Conservation (phyloP, 805 yeast genomes). For the Ogataea trehaloabstinens region DNA sequence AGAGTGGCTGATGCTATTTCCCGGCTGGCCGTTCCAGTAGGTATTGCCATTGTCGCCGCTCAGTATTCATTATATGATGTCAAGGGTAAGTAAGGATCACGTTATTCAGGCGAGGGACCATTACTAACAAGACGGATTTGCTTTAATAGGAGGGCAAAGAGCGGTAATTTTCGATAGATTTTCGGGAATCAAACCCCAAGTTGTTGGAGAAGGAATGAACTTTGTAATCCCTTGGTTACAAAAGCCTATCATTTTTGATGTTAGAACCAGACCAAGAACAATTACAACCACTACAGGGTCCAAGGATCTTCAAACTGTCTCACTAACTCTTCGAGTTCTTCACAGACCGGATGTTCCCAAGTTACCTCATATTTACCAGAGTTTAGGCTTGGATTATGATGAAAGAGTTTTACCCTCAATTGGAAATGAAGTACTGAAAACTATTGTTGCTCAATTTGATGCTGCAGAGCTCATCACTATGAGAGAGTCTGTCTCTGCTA, state of each 20-base stretch:
- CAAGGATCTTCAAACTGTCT: constrained; percentile 94
- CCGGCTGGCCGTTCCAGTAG: constrained; percentile 66
- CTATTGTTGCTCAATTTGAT: constrained; percentile 97
- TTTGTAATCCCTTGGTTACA: constrained; percentile 96
- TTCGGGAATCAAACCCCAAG: constrained; percentile 82
- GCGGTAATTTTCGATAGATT: constrained; percentile 95
- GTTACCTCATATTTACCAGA: constrained; percentile 86
- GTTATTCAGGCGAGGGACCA: neutral
- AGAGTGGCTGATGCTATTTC: constrained; percentile 40
- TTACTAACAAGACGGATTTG: neutral
- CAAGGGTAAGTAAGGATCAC: constrained; percentile 42
- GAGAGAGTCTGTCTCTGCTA: constrained; percentile 89
- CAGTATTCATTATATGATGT: constrained; percentile 92
- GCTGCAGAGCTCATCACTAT: constrained; percentile 98
- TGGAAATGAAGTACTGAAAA: constrained; percentile 93
- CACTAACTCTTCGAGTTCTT: constrained; percentile 86
- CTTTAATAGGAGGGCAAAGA: constrained; percentile 67
- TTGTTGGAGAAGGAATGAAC: constrained; percentile 96
- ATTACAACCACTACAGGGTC: constrained; percentile 95
- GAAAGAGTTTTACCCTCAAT: constrained; percentile 96
- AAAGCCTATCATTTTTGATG: constrained; percentile 85
- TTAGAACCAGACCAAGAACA: constrained; percentile 91
- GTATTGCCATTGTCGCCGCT: constrained; percentile 65
- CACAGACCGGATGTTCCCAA: constrained; percentile 88
- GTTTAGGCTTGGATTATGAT: constrained; percentile 90